phyloP scores from a whole-genome alignment of 139 green algal species.

The Deuterostichococcus epilithicus region DNA sequence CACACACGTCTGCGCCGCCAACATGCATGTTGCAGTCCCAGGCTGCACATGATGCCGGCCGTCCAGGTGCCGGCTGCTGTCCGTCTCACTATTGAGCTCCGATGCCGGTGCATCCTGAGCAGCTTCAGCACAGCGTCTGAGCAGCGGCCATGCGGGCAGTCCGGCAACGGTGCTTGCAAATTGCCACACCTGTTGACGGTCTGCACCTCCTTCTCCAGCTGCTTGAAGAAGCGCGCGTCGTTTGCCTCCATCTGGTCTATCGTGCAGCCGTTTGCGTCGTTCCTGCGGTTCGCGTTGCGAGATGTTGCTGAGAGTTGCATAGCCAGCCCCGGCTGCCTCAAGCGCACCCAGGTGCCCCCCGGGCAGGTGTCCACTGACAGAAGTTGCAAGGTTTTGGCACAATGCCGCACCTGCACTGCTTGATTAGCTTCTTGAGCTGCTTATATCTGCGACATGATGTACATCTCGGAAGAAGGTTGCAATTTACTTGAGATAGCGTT shows the following conservation, averaged over 20 bases:
- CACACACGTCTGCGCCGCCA: neutral
- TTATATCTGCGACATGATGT: slow-evolving; percentile 27
- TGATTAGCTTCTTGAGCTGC: slow-evolving; percentile 41
- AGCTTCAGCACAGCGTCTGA: neutral
- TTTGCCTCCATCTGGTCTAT: neutral
- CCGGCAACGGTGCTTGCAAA: too few relatives aligned
- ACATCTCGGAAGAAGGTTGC: neutral
- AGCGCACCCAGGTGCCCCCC: neutral
- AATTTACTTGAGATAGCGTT: too few relatives aligned
- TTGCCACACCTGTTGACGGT: slow-evolving; percentile 1
- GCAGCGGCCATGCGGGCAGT: neutral
- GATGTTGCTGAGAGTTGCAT: neutral
- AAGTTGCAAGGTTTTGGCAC: neutral
- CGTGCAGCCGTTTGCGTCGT: neutral
- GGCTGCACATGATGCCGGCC: too few relatives aligned
- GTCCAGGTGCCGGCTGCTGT: too few relatives aligned
- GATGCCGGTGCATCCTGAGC: too few relatives aligned
- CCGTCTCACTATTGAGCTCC: too few relatives aligned
- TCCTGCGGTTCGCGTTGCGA: neutral
- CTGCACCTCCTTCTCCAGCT: neutral
- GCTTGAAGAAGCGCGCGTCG: neutral
- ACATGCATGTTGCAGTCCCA: too few relatives aligned
- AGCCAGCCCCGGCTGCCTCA: neutral
- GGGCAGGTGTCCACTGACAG: neutral
- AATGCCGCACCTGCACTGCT: slow-evolving; percentile 8